Conservation (phyloP, 2,329 filamentous ascomycete genomes). For the Lasiodiplodia hormozganensis region DNA sequence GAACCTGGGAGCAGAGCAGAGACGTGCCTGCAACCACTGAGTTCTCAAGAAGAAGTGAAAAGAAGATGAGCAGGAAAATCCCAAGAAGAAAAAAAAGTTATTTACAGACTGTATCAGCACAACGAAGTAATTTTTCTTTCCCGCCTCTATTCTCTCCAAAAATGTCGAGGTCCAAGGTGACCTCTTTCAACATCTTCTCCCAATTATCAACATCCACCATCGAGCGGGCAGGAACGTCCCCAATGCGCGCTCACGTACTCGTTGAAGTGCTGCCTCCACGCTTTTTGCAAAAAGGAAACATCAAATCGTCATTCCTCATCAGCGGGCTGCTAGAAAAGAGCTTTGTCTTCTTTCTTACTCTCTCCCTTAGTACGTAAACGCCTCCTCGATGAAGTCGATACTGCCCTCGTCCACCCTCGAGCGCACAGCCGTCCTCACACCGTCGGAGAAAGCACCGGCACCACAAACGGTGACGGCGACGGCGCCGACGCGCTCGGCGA, state of each 20-base stretch:
- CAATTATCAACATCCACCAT: conserved; percentile 14
- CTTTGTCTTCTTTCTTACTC: conserved; percentile 38
- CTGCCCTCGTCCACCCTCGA: conserved; percentile 58
- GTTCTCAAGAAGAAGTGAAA: conserved; percentile 12
- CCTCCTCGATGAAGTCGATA: conserved; percentile 70
- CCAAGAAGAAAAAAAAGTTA: conserved; percentile 4
- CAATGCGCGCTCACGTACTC: conserved; percentile 13
- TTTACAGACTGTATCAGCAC: conserved; percentile 18
- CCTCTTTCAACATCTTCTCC: neutral
- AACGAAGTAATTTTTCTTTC: neutral
- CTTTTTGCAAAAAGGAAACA: conserved; percentile 25
- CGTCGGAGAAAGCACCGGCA: conserved; percentile 68
- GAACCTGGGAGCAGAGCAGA: neutral
- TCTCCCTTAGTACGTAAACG: conserved; percentile 64
- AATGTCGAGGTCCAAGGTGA: neutral
- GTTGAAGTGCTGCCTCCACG: conserved; percentile 19
- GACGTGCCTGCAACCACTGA: neutral
- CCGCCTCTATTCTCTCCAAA: too few relatives aligned
- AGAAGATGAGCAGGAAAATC: neutral
- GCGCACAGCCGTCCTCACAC: conserved; percentile 63
- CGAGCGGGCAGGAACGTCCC: neutral
- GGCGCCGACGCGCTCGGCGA: conserved; percentile 63
- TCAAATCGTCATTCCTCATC: conserved; percentile 22
- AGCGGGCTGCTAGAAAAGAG: neutral
- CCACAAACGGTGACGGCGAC: conserved; percentile 69